Conservation (phyloP, 257 asterid genomes). For the Henckelia pumila region DNA sequence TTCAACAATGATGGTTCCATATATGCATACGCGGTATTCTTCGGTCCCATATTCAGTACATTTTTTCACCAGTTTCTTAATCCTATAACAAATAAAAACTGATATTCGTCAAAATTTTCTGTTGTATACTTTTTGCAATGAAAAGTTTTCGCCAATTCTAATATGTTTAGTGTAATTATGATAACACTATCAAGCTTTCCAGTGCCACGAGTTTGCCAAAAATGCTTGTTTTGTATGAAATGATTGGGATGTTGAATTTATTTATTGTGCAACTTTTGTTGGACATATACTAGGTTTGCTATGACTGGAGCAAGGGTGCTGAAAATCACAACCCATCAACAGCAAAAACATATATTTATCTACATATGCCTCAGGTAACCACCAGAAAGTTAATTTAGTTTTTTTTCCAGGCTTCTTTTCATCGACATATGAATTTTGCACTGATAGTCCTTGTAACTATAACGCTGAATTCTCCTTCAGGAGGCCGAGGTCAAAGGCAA, state of each 20-base stretch:
- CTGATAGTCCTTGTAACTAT: constrained; percentile 5
- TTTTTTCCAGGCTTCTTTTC: background rate
- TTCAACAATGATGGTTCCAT: constrained; percentile 90
- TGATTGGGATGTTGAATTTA: background rate
- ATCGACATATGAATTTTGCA: background rate
- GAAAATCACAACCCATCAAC: constrained; percentile 92
- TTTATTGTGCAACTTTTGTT: constrained; percentile 7
- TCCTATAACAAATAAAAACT: constrained; percentile 2
- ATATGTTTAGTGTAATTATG: background rate
- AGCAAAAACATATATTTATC: constrained; percentile 65
- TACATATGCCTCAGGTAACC: constrained; percentile 77
- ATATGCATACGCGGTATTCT: constrained; percentile 75
- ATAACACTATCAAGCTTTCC: background rate
- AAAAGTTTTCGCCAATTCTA: too few species aligned
- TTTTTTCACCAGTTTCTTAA: constrained; percentile 13
- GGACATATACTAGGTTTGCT: constrained; percentile 53
- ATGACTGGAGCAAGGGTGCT: constrained; percentile 99
- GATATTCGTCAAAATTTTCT: background rate
- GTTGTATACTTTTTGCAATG: background rate
- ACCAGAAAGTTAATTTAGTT: background rate
- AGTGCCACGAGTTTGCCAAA: background rate
- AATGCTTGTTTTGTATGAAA: background rate
- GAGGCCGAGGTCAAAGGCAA: constrained; percentile 87
- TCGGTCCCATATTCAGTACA: constrained; percentile 13
- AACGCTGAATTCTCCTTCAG: constrained; percentile 36